A percentile compares a stretch with the other conserved stretches of the same genome.
Evolutionary conservation across 345 rosid species (phyloP).

Genomic region (Populus euphratica): DNA sequence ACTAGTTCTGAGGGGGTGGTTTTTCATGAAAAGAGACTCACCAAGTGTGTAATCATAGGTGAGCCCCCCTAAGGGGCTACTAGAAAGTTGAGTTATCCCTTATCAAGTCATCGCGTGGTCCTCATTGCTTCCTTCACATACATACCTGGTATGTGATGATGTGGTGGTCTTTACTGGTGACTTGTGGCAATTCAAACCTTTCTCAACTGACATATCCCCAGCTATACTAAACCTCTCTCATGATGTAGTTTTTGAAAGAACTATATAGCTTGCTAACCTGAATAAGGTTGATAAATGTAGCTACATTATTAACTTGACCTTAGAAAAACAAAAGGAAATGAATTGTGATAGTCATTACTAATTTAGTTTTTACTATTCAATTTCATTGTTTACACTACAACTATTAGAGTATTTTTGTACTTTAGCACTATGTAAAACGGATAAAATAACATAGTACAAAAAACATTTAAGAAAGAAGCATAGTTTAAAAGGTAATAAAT

Average conservation of each 20-base stretch:
- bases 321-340: too few species aligned
- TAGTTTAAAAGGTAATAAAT: too few species aligned
- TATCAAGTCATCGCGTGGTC: constrained; percentile 2
- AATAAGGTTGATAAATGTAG: neutral
- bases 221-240: neutral
- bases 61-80: neutral
- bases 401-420: too few species aligned
- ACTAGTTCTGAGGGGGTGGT: neutral
- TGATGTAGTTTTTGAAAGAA: neutral
- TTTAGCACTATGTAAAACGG: too few species aligned
- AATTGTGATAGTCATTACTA: neutral
- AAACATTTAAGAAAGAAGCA: too few species aligned
- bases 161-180: neutral
- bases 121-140: neutral
- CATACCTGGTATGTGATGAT: neutral
- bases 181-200: neutral
- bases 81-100: neutral
- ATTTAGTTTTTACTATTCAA: neutral
- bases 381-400: too few species aligned
- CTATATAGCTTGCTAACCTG: neutral
- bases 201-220: neutral
- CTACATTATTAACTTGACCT: too few species aligned
- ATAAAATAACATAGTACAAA: too few species aligned
- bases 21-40: constrained; percentile 3
- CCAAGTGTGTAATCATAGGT: constrained; percentile 4